Evolutionary conservation across 768 basidiomycete genomes (phyloP).

Genomic region (Daedaleopsis sinensis): DNA sequence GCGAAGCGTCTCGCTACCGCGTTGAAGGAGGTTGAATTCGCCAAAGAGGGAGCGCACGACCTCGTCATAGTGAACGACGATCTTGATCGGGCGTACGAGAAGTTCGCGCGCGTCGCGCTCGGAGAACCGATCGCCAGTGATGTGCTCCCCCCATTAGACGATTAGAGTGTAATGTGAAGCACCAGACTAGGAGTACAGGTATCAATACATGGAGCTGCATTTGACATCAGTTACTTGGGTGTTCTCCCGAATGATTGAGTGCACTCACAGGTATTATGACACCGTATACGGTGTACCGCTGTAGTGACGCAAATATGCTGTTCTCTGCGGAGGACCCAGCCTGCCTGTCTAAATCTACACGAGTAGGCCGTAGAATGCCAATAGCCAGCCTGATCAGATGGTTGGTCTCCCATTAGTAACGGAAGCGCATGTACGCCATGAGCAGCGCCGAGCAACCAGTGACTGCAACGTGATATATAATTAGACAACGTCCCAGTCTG

Average conservation of each 20-base stretch:
- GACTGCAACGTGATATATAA: conserved; percentile 43
- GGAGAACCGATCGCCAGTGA: conserved; percentile 68
- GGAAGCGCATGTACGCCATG: conserved; percentile 86
- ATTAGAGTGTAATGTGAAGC: conserved; percentile 32
- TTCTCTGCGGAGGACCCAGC: conserved; percentile 6
- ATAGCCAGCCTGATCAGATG: background rate
- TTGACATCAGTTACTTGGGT: background rate
- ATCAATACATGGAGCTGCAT: conserved; percentile 18
- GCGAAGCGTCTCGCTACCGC: conserved; percentile 79
- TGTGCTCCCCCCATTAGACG: conserved; percentile 64
- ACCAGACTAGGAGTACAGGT: conserved; percentile 10
- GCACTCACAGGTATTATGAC: conserved; percentile 19
- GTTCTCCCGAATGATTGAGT: background rate
- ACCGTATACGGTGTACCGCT: background rate
- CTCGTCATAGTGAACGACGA: conserved; percentile 90
- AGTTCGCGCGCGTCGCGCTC: conserved; percentile 77
- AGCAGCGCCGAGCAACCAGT: conserved; percentile 85
- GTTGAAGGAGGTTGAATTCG: conserved; percentile 80
- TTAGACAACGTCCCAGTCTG: no score
- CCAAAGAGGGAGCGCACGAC: conserved; percentile 77
- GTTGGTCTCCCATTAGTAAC: conserved; percentile 32
- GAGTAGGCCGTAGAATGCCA: background rate
- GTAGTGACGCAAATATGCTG: background rate
- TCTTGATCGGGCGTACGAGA: conserved; percentile 75
- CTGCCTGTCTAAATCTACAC: conserved; percentile 2